Percentiles rank a stretch among this genome's conserved stretches.
phyloP scores from a whole-genome alignment of 129 eudicot genomes.

The Gnaphalium uliginosum region DNA sequence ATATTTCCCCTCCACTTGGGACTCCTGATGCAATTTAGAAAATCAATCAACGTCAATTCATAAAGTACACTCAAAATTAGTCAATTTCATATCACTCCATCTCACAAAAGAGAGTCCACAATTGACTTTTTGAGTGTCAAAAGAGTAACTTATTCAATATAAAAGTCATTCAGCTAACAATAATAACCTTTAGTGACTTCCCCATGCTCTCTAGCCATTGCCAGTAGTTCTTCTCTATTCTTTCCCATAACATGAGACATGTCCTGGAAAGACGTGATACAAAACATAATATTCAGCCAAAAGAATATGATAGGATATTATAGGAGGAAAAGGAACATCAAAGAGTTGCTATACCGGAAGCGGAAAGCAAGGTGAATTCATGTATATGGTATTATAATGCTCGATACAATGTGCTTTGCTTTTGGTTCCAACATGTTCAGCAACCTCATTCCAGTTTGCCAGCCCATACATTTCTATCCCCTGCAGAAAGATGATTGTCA shows the following conservation, averaged over 20 bases:
- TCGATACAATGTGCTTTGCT: slow-evolving; percentile 79
- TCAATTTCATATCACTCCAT: background rate
- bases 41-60: slow-evolving; percentile 10
- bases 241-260: slow-evolving; percentile 98
- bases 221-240: slow-evolving; percentile 94
- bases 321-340: background rate
- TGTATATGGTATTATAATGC: slow-evolving; percentile 72
- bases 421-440: slow-evolving; percentile 99
- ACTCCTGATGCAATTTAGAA: slow-evolving; percentile 43
- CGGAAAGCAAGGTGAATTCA: slow-evolving; percentile 90
- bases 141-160: slow-evolving; percentile 1
- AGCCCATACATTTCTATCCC: slow-evolving; percentile 98
- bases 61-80: background rate
- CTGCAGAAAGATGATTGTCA: slow-evolving; percentile 38
- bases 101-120: slow-evolving; percentile 14
- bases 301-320: background rate
- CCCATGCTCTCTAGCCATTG: slow-evolving; percentile 81
- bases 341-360: slow-evolving; percentile 69
- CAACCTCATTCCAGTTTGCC: slow-evolving; percentile 96
- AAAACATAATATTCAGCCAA: slow-evolving; percentile 7
- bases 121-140: slow-evolving; percentile 13
- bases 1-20: slow-evolving; percentile 50
- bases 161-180: background rate
- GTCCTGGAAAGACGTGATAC: slow-evolving; percentile 54
- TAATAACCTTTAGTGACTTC: slow-evolving; percentile 66